phyloP scores from a whole-genome alignment of 2,329 filamentous ascomycete species.

The Penicillium psychrosexuale region DNA sequence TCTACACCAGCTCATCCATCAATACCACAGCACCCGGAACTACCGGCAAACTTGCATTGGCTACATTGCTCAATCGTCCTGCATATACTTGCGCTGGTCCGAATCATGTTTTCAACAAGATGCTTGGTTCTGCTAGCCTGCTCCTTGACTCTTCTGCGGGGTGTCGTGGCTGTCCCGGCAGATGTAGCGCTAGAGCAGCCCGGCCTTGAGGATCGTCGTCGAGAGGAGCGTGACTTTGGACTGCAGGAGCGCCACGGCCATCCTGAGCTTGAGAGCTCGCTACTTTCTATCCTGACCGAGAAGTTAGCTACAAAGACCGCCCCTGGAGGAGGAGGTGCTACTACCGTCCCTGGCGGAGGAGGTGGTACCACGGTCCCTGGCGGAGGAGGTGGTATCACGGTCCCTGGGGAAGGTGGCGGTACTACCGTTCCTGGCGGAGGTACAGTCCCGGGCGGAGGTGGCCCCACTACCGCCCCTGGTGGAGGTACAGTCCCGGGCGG shows the following conservation, averaged over 20 bases:
- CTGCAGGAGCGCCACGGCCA: slow-evolving; percentile 4
- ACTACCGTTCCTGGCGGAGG: not conserved
- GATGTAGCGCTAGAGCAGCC: slow-evolving; percentile 3
- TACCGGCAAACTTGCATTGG: not conserved
- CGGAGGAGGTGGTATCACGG: not conserved
- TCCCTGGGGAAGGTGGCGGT: not conserved
- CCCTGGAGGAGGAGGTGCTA: not conserved
- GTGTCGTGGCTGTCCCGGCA: slow-evolving; percentile 3
- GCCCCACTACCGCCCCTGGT: not conserved
- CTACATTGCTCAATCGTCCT: not conserved
- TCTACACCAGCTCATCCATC: not conserved
- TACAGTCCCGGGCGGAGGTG: not conserved
- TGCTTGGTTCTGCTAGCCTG: slow-evolving; percentile 16
- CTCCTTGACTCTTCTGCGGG: slow-evolving; percentile 18
- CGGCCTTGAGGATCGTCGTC: not conserved
- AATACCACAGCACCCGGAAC: not conserved
- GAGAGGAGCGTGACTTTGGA: not conserved
- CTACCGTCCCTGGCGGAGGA: not conserved
- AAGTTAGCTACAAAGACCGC: not conserved
- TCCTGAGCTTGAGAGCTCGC: not conserved
- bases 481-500: not conserved
- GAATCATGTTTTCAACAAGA: slow-evolving; percentile 21
- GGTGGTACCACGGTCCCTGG: not conserved
- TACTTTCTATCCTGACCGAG: slow-evolving; percentile 9
- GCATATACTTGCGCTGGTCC: not conserved